phyloP scores from a whole-genome alignment of 805 yeast genomes.

The Wickerhamomyces strasburgensis region DNA sequence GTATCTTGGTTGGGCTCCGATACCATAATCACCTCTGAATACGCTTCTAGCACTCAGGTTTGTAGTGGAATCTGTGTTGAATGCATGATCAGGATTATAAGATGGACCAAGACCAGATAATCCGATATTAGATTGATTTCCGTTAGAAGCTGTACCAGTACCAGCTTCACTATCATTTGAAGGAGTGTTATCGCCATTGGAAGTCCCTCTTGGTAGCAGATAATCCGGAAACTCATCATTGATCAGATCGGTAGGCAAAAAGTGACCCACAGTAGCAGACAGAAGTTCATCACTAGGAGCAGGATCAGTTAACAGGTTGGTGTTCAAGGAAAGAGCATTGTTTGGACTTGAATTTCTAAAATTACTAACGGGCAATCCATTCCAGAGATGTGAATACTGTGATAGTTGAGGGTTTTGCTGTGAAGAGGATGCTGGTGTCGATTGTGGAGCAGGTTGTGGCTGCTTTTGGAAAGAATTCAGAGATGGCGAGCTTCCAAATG shows the following conservation, averaged over 20 bases:
- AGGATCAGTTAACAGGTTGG: constrained; percentile 5
- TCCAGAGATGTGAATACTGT: background rate
- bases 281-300: constrained; percentile 25
- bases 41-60: constrained; percentile 17
- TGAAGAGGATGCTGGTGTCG: too few relatives aligned
- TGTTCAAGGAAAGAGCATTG: constrained; percentile 9
- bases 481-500: constrained; percentile 6
- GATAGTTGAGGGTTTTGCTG: background rate
- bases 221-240: constrained; percentile 21
- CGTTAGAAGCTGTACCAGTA: constrained; percentile 5
- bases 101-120: constrained; percentile 1
- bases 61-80: constrained; percentile 10
- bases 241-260: constrained; percentile 32
- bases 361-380: background rate
- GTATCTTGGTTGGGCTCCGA: constrained; percentile 10
- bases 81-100: constrained; percentile 4
- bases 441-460: constrained; percentile 1
- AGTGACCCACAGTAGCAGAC: constrained; percentile 30
- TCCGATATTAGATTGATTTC: background rate
- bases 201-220: constrained; percentile 4
- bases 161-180: constrained; percentile 5
- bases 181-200: background rate
- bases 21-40: constrained; percentile 16
- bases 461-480: constrained; percentile 1
- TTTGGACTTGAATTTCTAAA: background rate